Evolutionary conservation across 768 basidiomycete species (phyloP).

Genomic region (Kwoniella sp.): DNA sequence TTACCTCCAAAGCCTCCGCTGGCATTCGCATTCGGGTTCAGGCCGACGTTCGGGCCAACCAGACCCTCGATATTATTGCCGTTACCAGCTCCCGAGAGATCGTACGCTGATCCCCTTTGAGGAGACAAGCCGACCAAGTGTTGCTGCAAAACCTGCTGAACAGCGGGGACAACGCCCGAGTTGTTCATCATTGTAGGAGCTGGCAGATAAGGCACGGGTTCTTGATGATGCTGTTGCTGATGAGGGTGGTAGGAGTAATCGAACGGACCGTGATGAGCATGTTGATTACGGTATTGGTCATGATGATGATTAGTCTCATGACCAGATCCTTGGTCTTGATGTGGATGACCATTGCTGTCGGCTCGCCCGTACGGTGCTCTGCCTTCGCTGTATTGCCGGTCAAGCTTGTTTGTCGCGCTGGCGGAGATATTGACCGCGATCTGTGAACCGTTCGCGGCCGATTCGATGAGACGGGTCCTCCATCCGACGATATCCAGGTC

Average conservation of each 20-base stretch:
- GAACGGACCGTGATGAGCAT: not conserved
- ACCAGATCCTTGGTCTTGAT: not conserved
- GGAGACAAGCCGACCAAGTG: conserved; percentile 10
- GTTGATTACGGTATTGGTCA: not conserved
- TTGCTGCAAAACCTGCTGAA: conserved; percentile 26
- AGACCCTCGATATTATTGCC: not conserved
- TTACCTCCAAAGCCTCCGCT: not conserved
- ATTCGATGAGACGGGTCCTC: conserved; percentile 35
- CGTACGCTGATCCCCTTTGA: not conserved
- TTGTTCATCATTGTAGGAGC: conserved; percentile 1
- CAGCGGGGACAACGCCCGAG: conserved; percentile 12
- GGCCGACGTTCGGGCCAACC: not conserved
- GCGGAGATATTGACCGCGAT: conserved; percentile 20
- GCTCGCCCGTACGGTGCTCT: not conserved
- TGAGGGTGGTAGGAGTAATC: not conserved
- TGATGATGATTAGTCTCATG: not conserved
- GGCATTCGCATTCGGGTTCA: not conserved
- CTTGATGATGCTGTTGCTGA: not conserved
- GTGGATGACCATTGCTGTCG: not conserved
- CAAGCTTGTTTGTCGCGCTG: not conserved
- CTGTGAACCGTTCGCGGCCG: conserved; percentile 18
- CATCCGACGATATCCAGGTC: conserved; percentile 31
- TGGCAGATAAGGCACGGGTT: not conserved
- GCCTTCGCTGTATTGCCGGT: not conserved
- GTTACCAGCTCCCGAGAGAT: not conserved